Base-by-base conservation (phyloP, 2,329 filamentous ascomycete genomes). In the Podosphaera fusca region DNA sequence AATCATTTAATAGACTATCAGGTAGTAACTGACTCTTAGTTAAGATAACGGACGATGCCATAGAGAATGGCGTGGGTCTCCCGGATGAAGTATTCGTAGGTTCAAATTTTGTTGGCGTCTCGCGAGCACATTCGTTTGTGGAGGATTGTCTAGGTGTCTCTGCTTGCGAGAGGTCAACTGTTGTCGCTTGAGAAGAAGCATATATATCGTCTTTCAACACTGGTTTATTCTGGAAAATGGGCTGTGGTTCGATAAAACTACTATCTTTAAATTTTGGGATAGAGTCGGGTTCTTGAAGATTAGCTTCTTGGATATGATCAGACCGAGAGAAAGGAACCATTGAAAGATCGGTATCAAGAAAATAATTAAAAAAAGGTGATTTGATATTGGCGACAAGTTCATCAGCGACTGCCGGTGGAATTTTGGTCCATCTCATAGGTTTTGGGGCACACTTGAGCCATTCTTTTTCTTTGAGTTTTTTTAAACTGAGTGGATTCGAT, bases 351-450 rank as follows among this genome's bases (percentile, higher is more conserved):
- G 56, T 31, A 35, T 45, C 52, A 31, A 51, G 34, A 10, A 51
- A 53, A 7, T 59, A 47, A 2, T 67, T 69, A 57, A 80, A 73
- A 0, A 80, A 64, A 4, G 75, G 74, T 46, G 73, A 73, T 14
- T 74, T 70, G 38, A 83, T 64, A 58, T 82, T 82, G 56, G 73
- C 76, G 50, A 81, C 71, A 10, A 82, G 67, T 60, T 77, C 72
- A 4, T 76, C 77, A 0, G 79, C 72, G 1, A 79, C 72, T 1
- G 75, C 77, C 1, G 78, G 79, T 1, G 75, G 75, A 0, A 82
- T 66, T 61, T 75, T 79, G 2, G 68, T 67, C 59, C 75, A 80
- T 55, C 73, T 74, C 33, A 71, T 69, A n/a, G 79, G 73, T 1
- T 72, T 67, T 1, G 69, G 68, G 14, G 50, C 50, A 14, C 8